These are phyloP conservation scores for Kwoniella heveanensis DNA, from an alignment of 768 basidiomycete species.

Conservation along the genomic window DNA sequence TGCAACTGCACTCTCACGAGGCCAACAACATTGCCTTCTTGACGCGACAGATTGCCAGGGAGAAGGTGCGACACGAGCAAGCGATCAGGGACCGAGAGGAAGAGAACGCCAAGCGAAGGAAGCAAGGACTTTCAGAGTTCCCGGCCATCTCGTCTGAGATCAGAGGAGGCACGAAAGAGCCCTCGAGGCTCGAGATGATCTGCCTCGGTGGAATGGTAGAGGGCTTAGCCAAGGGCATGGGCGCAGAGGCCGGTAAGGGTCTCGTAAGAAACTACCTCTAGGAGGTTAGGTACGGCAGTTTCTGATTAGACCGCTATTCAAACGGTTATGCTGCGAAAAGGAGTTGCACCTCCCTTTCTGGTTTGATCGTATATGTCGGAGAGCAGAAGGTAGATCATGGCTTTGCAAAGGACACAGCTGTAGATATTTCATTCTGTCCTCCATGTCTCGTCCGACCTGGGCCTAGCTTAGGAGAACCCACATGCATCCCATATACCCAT, in stretches of 20 bases:
- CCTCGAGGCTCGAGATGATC: conserved; percentile 83
- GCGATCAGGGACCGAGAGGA: conserved; percentile 83
- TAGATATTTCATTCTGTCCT: not conserved
- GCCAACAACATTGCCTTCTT: conserved; percentile 90
- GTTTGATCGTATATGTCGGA: too few relatives aligned
- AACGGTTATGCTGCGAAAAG: too few relatives aligned
- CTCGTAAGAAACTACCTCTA: conserved; percentile 79
- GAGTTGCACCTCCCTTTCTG: too few relatives aligned
- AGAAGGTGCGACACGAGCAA: conserved; percentile 74
- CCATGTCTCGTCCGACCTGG: too few relatives aligned
- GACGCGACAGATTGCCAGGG: conserved; percentile 81
- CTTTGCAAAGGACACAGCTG: too few relatives aligned
- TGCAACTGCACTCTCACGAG: conserved; percentile 84
- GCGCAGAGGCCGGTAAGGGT: conserved; percentile 64
- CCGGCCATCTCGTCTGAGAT: conserved; percentile 84
- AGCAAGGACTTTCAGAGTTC: conserved; percentile 79
- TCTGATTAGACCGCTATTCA: too few relatives aligned
- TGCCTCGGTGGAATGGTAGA: conserved; percentile 84
- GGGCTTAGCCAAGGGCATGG: conserved; percentile 74
- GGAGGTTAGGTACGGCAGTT: too few relatives aligned
- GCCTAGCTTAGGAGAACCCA: not conserved
- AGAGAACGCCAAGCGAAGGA: conserved; percentile 75
- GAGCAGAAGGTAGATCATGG: too few relatives aligned
- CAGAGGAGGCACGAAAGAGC: conserved; percentile 84
- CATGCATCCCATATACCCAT: not conserved